These are phyloP conservation scores for Cymbopogon flexuosus DNA, from an alignment of 202 grass and related monocot species.

Conservation along the genomic window DNA sequence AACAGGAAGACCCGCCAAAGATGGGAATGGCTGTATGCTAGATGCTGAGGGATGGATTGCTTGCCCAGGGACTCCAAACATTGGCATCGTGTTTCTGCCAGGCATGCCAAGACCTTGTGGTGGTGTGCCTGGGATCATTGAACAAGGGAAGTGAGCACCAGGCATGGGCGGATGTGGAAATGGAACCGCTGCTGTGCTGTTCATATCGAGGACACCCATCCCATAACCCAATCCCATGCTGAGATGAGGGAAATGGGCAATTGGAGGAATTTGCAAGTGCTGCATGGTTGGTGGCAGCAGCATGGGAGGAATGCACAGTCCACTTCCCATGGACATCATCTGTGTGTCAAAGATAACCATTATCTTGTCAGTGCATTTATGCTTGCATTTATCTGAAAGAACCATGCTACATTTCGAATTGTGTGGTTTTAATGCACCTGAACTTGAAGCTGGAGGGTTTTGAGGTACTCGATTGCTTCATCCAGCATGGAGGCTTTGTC, in stretches of 20 bases:
- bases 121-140: constrained; percentile 37
- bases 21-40: constrained; percentile 31
- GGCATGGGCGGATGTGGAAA: constrained; percentile 32
- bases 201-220: constrained; percentile 66
- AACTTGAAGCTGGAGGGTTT: constrained; percentile 88
- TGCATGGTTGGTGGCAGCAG: constrained; percentile 57
- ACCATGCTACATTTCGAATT: constrained; percentile 1
- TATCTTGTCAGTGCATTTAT: constrained; percentile 3
- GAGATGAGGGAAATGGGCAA: constrained; percentile 56
- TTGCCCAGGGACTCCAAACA: constrained; percentile 45
- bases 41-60: constrained; percentile 38
- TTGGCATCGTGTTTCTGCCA: constrained; percentile 28
- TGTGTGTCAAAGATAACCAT: constrained; percentile 33
- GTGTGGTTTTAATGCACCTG: constrained; percentile 48
- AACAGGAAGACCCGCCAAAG: constrained; percentile 35
- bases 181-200: constrained; percentile 34
- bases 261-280: constrained; percentile 47
- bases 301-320: constrained; percentile 67
- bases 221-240: constrained; percentile 65
- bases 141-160: constrained; percentile 42
- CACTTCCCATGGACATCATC: constrained; percentile 81
- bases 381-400: background rate
- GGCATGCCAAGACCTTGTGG: constrained; percentile 36
- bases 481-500: constrained; percentile 97
- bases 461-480: constrained; percentile 92